Conservation (phyloP, 345 rosid genomes). For the Mallotus nudiflorus region DNA sequence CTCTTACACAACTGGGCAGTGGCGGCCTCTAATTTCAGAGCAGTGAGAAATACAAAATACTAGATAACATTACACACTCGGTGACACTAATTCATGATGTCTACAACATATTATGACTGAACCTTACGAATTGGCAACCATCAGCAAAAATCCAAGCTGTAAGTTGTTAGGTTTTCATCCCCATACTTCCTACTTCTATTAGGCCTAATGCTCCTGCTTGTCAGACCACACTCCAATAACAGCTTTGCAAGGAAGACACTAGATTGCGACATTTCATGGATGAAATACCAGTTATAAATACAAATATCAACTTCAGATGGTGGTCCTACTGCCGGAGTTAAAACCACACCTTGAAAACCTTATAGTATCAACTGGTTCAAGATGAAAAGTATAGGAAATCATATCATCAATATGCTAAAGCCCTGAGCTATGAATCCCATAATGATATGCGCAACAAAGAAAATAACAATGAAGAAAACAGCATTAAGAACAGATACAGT, state of each 20-base stretch:
- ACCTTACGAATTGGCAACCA: slow-evolving; percentile 9
- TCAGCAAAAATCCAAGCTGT: background rate
- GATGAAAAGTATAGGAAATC: background rate
- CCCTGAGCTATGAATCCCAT: background rate
- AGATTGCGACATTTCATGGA: background rate
- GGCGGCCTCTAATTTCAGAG: background rate
- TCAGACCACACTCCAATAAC: background rate
- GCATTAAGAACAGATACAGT: background rate
- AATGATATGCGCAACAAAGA: background rate
- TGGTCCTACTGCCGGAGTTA: background rate
- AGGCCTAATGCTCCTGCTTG: background rate
- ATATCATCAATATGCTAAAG: background rate
- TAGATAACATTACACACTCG: slow-evolving; percentile 1
- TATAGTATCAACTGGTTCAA: background rate
- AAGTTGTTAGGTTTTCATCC: background rate
- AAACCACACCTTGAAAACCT: background rate
- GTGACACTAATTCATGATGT: background rate
- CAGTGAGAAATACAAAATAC: background rate
- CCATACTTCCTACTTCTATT: background rate
- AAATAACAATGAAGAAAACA: background rate
- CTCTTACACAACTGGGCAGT: slow-evolving; percentile 8
- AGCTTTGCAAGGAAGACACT: background rate
- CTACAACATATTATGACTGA: background rate
- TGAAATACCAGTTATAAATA: background rate
- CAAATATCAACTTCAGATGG: background rate